phyloP scores from a whole-genome alignment of 352 stramenopile species.

The Globisporangium acanthophoron region DNA sequence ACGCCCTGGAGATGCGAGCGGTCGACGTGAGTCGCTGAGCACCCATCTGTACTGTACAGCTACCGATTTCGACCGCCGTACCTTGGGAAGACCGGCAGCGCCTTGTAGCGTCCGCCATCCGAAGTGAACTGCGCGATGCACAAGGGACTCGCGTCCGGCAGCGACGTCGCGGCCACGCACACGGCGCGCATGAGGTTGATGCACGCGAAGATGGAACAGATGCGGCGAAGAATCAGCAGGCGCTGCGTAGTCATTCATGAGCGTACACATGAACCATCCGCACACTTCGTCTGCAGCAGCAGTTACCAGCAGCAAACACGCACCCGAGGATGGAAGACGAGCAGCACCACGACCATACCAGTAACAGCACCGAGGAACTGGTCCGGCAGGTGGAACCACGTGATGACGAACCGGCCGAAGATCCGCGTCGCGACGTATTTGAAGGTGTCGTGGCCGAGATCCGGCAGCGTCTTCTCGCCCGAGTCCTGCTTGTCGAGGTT shows the following conservation, averaged over 20 bases:
- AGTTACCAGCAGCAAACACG: slow-evolving; percentile 3
- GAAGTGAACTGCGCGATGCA: slow-evolving; percentile 83
- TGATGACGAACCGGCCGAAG: slow-evolving; percentile 78
- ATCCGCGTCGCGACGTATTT: slow-evolving; percentile 83
- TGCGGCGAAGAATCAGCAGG: slow-evolving; percentile 75
- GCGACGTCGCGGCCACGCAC: slow-evolving; percentile 80
- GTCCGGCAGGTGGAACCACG: slow-evolving; percentile 83
- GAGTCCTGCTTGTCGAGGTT: slow-evolving; percentile 51
- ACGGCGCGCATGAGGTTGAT: slow-evolving; percentile 86
- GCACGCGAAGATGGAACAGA: slow-evolving; percentile 80
- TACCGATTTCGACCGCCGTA: slow-evolving; percentile 15
- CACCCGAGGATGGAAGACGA: slow-evolving; percentile 77
- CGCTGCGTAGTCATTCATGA: slow-evolving; percentile 27
- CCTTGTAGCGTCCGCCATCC: slow-evolving; percentile 69
- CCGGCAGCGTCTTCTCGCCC: slow-evolving; percentile 69
- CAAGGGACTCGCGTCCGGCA: slow-evolving; percentile 80
- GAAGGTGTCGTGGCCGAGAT: slow-evolving; percentile 83
- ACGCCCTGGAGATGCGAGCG: slow-evolving; percentile 36
- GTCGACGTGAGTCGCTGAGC: neutral
- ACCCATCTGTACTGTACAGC: neutral
- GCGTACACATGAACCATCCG: slow-evolving; percentile 1
- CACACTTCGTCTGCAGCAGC: no score
- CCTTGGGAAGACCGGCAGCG: slow-evolving; percentile 84
- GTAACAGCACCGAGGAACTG: slow-evolving; percentile 75
- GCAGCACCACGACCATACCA: slow-evolving; percentile 55